Evolutionary conservation across 1,284 basidiomycete genomes (phyloP).

Genomic region (Anthracocystis walkeri): DNA sequence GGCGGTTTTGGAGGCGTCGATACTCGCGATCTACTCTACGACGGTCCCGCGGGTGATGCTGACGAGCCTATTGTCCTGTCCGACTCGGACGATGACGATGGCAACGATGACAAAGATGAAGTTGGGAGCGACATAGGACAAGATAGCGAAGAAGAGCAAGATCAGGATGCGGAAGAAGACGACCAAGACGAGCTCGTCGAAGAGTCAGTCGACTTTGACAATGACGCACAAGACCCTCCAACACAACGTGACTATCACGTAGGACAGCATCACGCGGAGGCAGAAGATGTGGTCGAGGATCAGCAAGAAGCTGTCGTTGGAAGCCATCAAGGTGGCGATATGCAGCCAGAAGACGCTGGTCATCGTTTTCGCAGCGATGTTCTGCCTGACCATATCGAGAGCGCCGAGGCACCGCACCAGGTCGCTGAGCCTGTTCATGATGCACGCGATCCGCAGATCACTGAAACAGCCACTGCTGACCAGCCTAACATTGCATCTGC

Average conservation of each 20-base stretch:
- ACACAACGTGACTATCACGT: neutral
- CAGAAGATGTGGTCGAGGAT: neutral
- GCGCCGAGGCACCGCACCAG: neutral
- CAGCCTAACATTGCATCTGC: neutral
- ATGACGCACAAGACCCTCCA: neutral
- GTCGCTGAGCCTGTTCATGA: neutral
- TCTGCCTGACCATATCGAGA: neutral
- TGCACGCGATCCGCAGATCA: neutral
- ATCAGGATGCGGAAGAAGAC: constrained; percentile 10
- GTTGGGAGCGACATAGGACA: neutral
- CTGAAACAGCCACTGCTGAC: neutral
- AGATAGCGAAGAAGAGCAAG: constrained; percentile 6
- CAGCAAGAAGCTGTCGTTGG: neutral
- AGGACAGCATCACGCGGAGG: neutral
- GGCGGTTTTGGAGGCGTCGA: constrained; percentile 14
- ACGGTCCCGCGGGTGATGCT: constrained; percentile 37
- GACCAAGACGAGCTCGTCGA: constrained; percentile 11
- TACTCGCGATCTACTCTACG: constrained; percentile 27
- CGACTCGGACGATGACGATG: constrained; percentile 44
- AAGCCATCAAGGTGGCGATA: neutral
- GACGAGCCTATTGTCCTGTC: constrained; percentile 50
- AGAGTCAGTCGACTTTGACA: constrained; percentile 7
- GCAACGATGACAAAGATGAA: constrained; percentile 2
- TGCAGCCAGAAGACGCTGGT: constrained; percentile 5
- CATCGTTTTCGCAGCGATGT: neutral